phyloP scores from a whole-genome alignment of 768 basidiomycete species.

The Dioszegia hungarica region DNA sequence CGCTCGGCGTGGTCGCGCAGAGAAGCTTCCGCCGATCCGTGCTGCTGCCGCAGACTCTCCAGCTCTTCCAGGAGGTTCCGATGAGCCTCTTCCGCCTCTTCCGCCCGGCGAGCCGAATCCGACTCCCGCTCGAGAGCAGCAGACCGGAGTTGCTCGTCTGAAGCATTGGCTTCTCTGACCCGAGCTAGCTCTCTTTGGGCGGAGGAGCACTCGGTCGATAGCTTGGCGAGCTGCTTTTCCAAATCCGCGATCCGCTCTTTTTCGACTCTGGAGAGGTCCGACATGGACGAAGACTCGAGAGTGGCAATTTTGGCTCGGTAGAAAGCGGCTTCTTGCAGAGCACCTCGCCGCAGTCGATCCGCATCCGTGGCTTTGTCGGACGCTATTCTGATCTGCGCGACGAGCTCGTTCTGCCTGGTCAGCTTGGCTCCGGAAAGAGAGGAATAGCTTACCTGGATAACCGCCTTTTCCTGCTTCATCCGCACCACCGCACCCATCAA shows the following conservation, averaged over 20 bases:
- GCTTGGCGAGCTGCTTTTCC: conserved; percentile 64
- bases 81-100: conserved; percentile 64
- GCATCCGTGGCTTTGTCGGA: conserved; percentile 75
- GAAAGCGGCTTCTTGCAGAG: conserved; percentile 89
- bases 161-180: conserved; percentile 64
- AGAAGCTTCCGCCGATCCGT: conserved; percentile 59
- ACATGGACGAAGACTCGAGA: conserved; percentile 64
- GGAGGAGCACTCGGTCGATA: conserved; percentile 55
- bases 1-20: conserved; percentile 73
- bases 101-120: conserved; percentile 71
- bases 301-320: conserved; percentile 93
- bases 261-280: conserved; percentile 67
- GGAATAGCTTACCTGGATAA: conserved; percentile 23
- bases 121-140: conserved; percentile 72
- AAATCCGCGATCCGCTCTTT: conserved; percentile 70
- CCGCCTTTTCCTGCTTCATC: conserved; percentile 56
- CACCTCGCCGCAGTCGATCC: conserved; percentile 68
- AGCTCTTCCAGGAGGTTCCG: conserved; percentile 62
- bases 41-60: conserved; percentile 64
- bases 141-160: conserved; percentile 63
- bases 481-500: conserved; percentile 68
- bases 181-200: conserved; percentile 66
- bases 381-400: conserved; percentile 68
- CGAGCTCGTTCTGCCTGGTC: conserved; percentile 53
- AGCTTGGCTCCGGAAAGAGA: conserved; percentile 54